These are phyloP conservation scores for Ascochyta rabiei DNA, from an alignment of 2,329 filamentous ascomycete species.

Conservation along the genomic window DNA sequence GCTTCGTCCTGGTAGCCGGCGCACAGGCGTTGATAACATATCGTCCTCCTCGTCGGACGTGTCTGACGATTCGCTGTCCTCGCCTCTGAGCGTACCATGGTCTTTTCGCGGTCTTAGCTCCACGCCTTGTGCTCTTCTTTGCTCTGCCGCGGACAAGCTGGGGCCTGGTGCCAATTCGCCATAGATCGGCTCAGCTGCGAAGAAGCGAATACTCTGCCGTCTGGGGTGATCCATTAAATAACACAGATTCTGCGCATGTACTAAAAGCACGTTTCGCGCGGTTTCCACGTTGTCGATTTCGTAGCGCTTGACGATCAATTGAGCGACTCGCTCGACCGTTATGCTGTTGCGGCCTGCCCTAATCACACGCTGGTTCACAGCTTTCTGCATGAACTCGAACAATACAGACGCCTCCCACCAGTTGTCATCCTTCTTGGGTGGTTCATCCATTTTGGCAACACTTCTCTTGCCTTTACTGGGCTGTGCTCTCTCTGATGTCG, in stretches of 20 bases:
- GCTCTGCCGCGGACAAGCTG: constrained; percentile 37
- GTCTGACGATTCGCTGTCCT: constrained; percentile 30
- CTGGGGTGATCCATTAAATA: constrained; percentile 49
- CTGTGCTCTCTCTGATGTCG: constrained; percentile 8
- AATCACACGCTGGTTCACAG: constrained; percentile 41
- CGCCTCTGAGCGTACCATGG: constrained; percentile 31
- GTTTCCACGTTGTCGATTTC: constrained; percentile 43
- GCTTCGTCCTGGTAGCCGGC: constrained; percentile 23
- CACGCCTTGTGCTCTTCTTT: constrained; percentile 39
- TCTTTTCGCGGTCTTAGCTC: constrained; percentile 39
- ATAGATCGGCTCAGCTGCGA: constrained; percentile 42
- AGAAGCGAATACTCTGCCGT: constrained; percentile 36
- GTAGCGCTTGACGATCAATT: constrained; percentile 44
- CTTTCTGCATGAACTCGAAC: constrained; percentile 50
- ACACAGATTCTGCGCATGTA: constrained; percentile 46
- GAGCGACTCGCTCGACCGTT: constrained; percentile 41
- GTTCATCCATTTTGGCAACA: constrained; percentile 15
- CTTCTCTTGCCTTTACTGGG: constrained; percentile 12
- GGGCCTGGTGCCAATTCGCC: constrained; percentile 36
- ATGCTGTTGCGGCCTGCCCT: constrained; percentile 39
- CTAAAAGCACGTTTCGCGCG: constrained; percentile 42
- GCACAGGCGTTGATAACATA: constrained; percentile 28
- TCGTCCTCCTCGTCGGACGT: constrained; percentile 32
- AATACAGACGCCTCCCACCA: constrained; percentile 48
- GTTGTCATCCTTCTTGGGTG: constrained; percentile 47